A percentile compares a stretch with the other conserved stretches of the same genome.
Evolutionary conservation across 2,329 filamentous ascomycete species (phyloP).

Genomic region (Tympanopsis confertula): DNA sequence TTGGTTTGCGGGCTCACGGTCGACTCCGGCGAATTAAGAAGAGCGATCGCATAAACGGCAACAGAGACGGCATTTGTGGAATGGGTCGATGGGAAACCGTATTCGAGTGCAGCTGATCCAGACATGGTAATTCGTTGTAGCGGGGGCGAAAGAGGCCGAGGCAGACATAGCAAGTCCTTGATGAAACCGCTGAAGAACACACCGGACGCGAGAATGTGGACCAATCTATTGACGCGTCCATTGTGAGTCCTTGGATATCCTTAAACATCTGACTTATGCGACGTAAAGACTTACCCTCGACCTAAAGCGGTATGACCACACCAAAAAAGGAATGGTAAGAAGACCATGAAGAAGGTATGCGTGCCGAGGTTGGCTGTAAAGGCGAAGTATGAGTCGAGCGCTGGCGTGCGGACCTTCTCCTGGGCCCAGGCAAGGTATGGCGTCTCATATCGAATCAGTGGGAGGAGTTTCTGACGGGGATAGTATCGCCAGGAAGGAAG

Average conservation of each 20-base stretch:
- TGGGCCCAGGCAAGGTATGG: slow-evolving; percentile 62
- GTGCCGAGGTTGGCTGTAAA: slow-evolving; percentile 63
- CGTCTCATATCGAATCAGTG: slow-evolving; percentile 61
- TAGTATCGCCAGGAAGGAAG: slow-evolving; percentile 58
- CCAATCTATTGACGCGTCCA: slow-evolving; percentile 13
- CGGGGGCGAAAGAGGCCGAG: slow-evolving; percentile 59
- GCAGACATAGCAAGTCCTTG: slow-evolving; percentile 63
- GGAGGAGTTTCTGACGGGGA: slow-evolving; percentile 52
- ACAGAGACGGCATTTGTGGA: slow-evolving; percentile 67
- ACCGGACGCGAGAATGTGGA: slow-evolving; percentile 42
- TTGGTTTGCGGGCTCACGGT: slow-evolving; percentile 31
- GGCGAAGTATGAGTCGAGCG: slow-evolving; percentile 63
- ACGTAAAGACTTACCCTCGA: slow-evolving; percentile 40
- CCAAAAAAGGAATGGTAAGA: slow-evolving; percentile 64
- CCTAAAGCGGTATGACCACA: slow-evolving; percentile 57
- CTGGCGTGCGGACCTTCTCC: slow-evolving; percentile 46
- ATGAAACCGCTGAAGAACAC: slow-evolving; percentile 57
- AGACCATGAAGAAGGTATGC: slow-evolving; percentile 69
- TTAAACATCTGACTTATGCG: neutral
- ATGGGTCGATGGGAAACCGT: slow-evolving; percentile 66
- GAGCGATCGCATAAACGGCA: slow-evolving; percentile 50
- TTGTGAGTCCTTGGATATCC: neutral
- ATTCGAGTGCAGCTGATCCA: slow-evolving; percentile 60
- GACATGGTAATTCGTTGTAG: slow-evolving; percentile 66
- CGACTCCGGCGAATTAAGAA: slow-evolving; percentile 38